phyloP scores from a whole-genome alignment of 305 asterid species.

The Solanum aculeatissimum region DNA sequence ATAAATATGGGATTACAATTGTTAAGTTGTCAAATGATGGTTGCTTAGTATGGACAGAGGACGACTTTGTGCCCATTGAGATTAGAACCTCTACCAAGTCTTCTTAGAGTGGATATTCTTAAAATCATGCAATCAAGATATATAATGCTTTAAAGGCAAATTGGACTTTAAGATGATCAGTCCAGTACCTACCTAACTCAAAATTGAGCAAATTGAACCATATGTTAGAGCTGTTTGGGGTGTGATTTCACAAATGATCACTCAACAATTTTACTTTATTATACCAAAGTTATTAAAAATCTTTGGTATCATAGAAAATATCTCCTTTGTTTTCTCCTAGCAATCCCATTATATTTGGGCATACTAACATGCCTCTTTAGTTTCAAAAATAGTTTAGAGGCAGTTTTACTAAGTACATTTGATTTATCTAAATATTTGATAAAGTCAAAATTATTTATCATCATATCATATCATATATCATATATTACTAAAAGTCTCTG shows the following conservation, averaged over 20 bases:
- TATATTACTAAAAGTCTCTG: no score
- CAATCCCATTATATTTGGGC: background rate
- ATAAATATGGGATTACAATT: no score
- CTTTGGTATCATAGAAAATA: background rate
- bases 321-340: background rate
- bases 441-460: background rate
- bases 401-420: background rate
- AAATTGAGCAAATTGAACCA: background rate
- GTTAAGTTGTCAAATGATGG: no score
- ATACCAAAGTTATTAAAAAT: background rate
- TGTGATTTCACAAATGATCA: background rate
- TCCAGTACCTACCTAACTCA: background rate
- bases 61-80: no score
- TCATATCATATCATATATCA: no score
- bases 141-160: background rate
- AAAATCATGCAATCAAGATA: no score
- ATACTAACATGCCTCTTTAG: background rate
- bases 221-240: background rate
- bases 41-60: no score
- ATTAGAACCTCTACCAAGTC: no score
- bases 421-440: background rate
- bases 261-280: background rate
- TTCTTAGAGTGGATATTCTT: no score
- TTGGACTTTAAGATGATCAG: background rate
- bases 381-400: background rate